Base-by-base conservation (phyloP, 2,329 filamentous ascomycete species). In the Clonostachys rosea region DNA sequence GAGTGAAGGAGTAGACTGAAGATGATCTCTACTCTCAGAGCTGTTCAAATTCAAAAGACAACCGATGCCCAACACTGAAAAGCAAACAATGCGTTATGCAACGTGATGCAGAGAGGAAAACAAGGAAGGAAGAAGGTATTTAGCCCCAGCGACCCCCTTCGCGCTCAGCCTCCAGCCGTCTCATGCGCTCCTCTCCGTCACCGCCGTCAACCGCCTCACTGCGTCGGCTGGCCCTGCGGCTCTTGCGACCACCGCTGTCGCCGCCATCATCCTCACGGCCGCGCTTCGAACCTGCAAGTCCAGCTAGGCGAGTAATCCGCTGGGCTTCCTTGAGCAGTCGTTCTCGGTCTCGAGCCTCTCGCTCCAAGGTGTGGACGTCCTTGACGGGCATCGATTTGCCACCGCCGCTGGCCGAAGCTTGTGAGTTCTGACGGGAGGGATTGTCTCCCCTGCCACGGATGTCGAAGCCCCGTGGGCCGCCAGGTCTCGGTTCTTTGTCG, bases 321-420 rank as follows among this genome's bases (percentile, higher is more conserved):
- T 88, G 82, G 37, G 82, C 80, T 64, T 89, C 86, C 57, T 84
- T 85, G 12, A 85, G 70, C 45, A 87, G 69, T 24, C 86, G 74
- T 61, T 87, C 83, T 42, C 83, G 74, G 57, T 86, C 78, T 14
- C 83, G 71, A 12, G 79, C 79, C 59, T 87, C 84, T 18, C 86
- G 80, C 63, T 89, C 86, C 0, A 84, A 70, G 2, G 85, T 84
- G 62, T 88, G 84, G n/a, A 80, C 74, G 53, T 87, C 82, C 49
- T 71, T 73, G 37, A 45, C 39, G 2, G 54, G 40, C 30, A 52
- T 44, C n/a, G 40, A 45, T 8, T 39, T 39, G 14, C 36, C 11
- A 14, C 36, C 10, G 36, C 14, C 14, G 6, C 14, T 8, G 14
- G 36, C 36, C 6, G 36, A 39, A 8, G 36, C 14, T 18, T 39